A percentile compares a stretch with the other conserved stretches of the same genome.
Evolutionary conservation across 192 early-diverging fungal species (phyloP).

Genomic region (Coemansia sp.): DNA sequence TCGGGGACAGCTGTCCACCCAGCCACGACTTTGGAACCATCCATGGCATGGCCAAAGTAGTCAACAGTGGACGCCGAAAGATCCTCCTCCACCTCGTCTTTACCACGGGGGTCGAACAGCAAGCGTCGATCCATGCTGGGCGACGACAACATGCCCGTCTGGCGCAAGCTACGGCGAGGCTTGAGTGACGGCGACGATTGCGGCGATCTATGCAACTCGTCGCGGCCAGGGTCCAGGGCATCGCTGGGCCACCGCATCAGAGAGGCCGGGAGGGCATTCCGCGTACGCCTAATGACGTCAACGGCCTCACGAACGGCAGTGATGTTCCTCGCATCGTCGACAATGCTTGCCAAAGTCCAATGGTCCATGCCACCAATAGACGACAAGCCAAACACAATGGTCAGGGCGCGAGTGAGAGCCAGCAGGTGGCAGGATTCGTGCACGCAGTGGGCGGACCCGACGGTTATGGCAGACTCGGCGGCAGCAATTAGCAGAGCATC

Average conservation of each 20-base stretch:
- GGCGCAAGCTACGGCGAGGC: background rate
- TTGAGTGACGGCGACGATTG: background rate
- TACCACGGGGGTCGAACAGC: background rate
- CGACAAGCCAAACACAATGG: constrained; percentile 18
- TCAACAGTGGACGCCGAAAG: background rate
- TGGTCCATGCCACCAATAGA: background rate
- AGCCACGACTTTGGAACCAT: constrained; percentile 22
- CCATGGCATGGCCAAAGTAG: constrained; percentile 1
- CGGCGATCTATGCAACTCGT: background rate
- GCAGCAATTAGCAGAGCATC: constrained; percentile 15
- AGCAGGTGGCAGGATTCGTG: constrained; percentile 34
- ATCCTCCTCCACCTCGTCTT: background rate
- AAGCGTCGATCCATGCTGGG: background rate
- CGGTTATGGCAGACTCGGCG: constrained; percentile 14
- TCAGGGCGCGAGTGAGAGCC: constrained; percentile 18
- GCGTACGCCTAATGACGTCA: constrained; percentile 19
- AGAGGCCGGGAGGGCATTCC: constrained; percentile 10
- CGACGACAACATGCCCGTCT: background rate
- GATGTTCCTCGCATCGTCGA: constrained; percentile 37
- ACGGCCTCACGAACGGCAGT: constrained; percentile 39
- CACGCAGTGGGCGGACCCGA: constrained; percentile 37
- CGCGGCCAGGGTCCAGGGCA: background rate
- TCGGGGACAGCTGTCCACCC: constrained; percentile 7
- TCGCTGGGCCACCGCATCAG: constrained; percentile 31
- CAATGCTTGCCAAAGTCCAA: constrained; percentile 4